phyloP scores from a whole-genome alignment of 169 alveolate species.

The Cryptosporidium ubiquitum region DNA sequence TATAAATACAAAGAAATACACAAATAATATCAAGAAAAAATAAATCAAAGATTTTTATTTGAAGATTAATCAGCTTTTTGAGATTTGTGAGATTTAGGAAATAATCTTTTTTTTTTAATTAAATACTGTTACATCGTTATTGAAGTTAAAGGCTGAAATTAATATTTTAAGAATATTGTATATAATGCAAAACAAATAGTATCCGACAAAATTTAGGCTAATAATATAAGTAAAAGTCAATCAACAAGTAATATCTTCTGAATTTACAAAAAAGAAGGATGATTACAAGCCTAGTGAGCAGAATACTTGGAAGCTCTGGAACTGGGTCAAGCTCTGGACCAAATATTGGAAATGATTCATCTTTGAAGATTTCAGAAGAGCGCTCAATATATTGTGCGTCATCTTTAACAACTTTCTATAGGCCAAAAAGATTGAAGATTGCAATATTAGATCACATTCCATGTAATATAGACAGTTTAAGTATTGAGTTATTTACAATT shows the following conservation, averaged over 20 bases:
- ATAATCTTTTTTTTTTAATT: neutral
- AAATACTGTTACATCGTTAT: neutral
- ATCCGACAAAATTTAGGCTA: neutral
- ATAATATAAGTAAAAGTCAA: neutral
- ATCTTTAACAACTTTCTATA: slow-evolving; percentile 52
- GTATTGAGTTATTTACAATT: slow-evolving; percentile 47
- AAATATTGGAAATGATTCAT: neutral
- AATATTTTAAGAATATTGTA: neutral
- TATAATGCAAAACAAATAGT: neutral
- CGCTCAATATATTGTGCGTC: slow-evolving; percentile 41
- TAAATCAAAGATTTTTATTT: neutral
- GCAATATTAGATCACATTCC: slow-evolving; percentile 70
- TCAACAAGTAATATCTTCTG: neutral
- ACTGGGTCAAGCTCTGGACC: neutral
- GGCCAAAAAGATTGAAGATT: slow-evolving; percentile 57
- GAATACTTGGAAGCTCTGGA: slow-evolving; percentile 34
- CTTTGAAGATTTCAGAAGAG: slow-evolving; percentile 34
- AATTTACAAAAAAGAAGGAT: neutral
- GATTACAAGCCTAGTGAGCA: slow-evolving; percentile 57
- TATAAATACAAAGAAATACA: neutral
- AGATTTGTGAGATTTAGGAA: neutral
- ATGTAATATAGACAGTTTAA: slow-evolving; percentile 9
- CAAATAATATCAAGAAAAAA: neutral
- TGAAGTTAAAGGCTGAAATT: neutral
- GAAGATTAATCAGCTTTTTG: neutral